These are phyloP conservation scores for Chlorella sp. DNA, from an alignment of 139 green algal genomes.

Conservation along the genomic window DNA sequence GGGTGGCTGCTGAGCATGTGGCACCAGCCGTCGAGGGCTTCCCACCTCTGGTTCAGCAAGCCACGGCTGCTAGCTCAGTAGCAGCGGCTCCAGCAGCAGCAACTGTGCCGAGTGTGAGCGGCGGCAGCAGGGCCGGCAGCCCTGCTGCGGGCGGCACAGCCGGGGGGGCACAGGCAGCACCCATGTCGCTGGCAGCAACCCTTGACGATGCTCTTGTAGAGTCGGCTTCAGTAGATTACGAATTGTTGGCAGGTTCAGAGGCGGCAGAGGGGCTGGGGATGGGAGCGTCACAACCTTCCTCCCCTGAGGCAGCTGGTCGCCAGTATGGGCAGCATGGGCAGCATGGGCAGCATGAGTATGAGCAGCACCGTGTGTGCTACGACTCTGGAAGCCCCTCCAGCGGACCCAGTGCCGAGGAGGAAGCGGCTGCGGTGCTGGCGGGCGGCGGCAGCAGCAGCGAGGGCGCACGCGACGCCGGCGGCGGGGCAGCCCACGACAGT, in stretches of 20 bases:
- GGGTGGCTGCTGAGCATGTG: neutral
- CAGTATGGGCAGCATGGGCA: neutral
- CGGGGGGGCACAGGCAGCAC: neutral
- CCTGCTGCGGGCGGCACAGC: neutral
- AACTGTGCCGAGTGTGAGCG: neutral
- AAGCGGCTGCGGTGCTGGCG: neutral
- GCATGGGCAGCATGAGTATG: neutral
- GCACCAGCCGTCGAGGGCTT: neutral
- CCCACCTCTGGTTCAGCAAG: neutral
- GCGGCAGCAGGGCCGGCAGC: neutral
- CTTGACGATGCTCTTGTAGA: neutral
- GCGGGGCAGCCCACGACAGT: neutral
- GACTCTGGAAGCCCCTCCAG: neutral
- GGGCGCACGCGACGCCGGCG: neutral
- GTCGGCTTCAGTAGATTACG: constrained; percentile 5
- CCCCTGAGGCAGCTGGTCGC: too few species aligned
- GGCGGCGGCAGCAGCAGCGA: neutral
- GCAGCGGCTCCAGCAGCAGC: neutral
- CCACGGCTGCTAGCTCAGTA: neutral
- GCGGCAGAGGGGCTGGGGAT: neutral
- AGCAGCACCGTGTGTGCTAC: neutral
- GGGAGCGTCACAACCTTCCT: too few species aligned
- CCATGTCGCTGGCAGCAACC: neutral
- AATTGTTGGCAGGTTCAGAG: neutral
- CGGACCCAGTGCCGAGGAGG: neutral